phyloP scores from a whole-genome alignment of 2,329 filamentous ascomycete species.

The Orbilia oligospora region DNA sequence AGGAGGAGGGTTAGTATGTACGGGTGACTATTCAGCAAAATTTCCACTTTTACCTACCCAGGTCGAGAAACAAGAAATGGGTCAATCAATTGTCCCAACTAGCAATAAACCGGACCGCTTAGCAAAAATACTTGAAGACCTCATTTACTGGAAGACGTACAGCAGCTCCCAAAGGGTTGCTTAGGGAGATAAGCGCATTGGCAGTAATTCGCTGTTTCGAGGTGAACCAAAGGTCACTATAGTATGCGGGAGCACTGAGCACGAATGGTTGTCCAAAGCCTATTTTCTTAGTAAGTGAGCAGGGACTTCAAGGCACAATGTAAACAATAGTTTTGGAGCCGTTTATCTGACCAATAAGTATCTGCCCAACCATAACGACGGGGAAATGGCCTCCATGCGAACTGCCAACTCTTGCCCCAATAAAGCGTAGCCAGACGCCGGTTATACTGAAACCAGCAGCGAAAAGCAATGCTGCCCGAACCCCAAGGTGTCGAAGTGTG shows the following conservation, averaged over 20 bases:
- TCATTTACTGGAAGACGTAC: conserved; percentile 67
- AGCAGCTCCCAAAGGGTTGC: conserved; percentile 91
- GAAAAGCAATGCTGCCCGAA: conserved; percentile 81
- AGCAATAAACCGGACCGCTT: conserved; percentile 2
- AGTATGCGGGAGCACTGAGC: conserved; percentile 87
- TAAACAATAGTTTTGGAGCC: neutral
- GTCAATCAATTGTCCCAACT: conserved; percentile 81
- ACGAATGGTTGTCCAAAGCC: conserved; percentile 94
- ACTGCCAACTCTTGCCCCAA: conserved; percentile 71
- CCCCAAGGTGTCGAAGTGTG: conserved; percentile 81
- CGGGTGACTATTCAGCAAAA: neutral
- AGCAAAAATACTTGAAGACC: neutral
- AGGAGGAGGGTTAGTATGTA: neutral
- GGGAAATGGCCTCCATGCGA: conserved; percentile 75
- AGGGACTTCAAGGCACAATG: neutral
- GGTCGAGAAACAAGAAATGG: conserved; percentile 79
- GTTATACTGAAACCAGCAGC: conserved; percentile 80
- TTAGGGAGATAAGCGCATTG: conserved; percentile 85
- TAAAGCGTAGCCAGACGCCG: conserved; percentile 94
- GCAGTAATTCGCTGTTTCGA: conserved; percentile 85
- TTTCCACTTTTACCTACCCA: conserved; percentile 56
- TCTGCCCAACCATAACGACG: conserved; percentile 89
- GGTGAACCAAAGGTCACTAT: conserved; percentile 96
- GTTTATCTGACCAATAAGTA: conserved; percentile 73
- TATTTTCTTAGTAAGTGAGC: neutral